Conservation (phyloP, 805 yeast genomes). For the Brettanomyces nanus region DNA sequence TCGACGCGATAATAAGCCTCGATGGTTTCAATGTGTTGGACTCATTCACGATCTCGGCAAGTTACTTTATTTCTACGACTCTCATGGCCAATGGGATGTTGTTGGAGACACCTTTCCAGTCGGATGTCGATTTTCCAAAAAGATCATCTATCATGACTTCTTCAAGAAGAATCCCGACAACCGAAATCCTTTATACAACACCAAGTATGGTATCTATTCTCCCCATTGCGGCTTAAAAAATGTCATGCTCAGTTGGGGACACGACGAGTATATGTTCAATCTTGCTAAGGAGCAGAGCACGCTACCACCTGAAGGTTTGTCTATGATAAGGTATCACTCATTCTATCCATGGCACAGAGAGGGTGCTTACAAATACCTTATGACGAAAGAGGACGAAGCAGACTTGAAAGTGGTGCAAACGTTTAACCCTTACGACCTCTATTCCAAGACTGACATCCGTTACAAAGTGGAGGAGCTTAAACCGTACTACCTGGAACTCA, state of each 20-base stretch:
- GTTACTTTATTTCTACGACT: slow-evolving; percentile 58
- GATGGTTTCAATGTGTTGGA: slow-evolving; percentile 74
- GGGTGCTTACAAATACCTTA: slow-evolving; percentile 53
- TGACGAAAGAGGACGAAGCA: slow-evolving; percentile 54
- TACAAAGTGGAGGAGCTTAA: slow-evolving; percentile 43
- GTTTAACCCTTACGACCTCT: slow-evolving; percentile 61
- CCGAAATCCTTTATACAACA: slow-evolving; percentile 53
- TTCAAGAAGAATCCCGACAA: slow-evolving; percentile 55
- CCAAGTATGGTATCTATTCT: slow-evolving; percentile 60
- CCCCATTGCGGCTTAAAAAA: slow-evolving; percentile 59
- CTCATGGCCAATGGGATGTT: slow-evolving; percentile 74
- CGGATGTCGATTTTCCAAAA: slow-evolving; percentile 56
- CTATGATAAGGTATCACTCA: slow-evolving; percentile 70
- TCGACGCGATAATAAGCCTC: slow-evolving; percentile 54
- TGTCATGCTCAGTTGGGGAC: slow-evolving; percentile 74
- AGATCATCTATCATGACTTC: slow-evolving; percentile 52
- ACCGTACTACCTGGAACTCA: slow-evolving; percentile 52
- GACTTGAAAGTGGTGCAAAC: slow-evolving; percentile 58
- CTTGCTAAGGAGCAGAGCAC: slow-evolving; percentile 57
- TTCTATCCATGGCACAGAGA: slow-evolving; percentile 75
- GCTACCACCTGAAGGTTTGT: slow-evolving; percentile 57
- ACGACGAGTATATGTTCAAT: slow-evolving; percentile 72
- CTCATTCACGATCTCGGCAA: slow-evolving; percentile 67
- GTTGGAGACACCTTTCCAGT: slow-evolving; percentile 76
- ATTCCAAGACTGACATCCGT: slow-evolving; percentile 47